Percentiles rank a stretch among this genome's conserved stretches.
These are phyloP conservation scores for Backusella circina DNA, from an alignment of 192 early-diverging fungal genomes.

Conservation along the genomic window DNA sequence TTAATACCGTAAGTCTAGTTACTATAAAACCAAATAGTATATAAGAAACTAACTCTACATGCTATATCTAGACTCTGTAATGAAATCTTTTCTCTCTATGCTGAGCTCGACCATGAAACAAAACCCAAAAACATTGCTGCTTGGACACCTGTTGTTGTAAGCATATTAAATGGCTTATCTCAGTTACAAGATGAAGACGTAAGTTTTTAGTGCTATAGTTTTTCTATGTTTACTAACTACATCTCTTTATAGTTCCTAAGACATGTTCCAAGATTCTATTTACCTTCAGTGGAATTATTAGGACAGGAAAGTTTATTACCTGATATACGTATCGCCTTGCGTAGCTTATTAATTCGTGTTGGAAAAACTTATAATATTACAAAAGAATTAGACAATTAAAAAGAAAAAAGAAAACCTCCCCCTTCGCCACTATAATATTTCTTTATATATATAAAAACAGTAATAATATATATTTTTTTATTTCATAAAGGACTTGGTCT, in stretches of 20 bases:
- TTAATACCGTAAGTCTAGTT: slow-evolving; percentile 38
- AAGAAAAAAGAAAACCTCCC: neutral
- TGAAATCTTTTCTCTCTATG: slow-evolving; percentile 60
- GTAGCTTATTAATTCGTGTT: slow-evolving; percentile 43
- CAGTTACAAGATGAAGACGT: slow-evolving; percentile 65
- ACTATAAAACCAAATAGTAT: neutral
- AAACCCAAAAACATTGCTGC: slow-evolving; percentile 67
- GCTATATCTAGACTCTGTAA: slow-evolving; percentile 37
- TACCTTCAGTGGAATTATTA: slow-evolving; percentile 59
- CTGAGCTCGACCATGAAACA: slow-evolving; percentile 64
- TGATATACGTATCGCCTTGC: slow-evolving; percentile 53
- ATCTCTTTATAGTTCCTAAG: slow-evolving; percentile 44
- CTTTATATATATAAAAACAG: neutral
- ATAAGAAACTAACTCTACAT: neutral
- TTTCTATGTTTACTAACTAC: neutral
- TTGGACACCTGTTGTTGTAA: slow-evolving; percentile 75
- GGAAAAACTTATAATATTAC: slow-evolving; percentile 41
- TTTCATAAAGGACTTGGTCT: too few species aligned
- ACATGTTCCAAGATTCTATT: slow-evolving; percentile 61
- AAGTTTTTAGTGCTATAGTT: neutral
- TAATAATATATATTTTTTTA: too few species aligned
- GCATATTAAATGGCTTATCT: slow-evolving; percentile 62
- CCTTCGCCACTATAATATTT: neutral
- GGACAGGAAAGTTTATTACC: slow-evolving; percentile 56
- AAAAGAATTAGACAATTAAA: neutral